Evolutionary conservation across 768 basidiomycete species (phyloP).

Genomic region (Cystofilobasidium ferigula): DNA sequence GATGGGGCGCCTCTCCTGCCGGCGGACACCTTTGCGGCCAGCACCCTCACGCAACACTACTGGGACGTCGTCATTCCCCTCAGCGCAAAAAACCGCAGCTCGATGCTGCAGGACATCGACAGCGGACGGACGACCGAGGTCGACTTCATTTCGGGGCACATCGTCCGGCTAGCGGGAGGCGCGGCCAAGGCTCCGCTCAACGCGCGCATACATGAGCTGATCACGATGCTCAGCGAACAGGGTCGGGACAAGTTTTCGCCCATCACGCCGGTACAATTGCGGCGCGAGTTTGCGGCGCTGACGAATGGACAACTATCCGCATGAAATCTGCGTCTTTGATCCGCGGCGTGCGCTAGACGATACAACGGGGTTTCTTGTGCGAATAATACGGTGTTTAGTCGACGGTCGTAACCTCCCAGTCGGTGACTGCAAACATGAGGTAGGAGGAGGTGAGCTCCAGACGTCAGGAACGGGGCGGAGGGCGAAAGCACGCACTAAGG

Average conservation of each 20-base stretch:
- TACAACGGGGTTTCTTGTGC: no score
- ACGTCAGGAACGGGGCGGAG: no score
- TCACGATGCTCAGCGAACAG: not conserved
- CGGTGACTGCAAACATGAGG: not conserved
- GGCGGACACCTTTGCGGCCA: constrained; percentile 21
- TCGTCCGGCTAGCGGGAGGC: constrained; percentile 38
- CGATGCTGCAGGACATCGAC: constrained; percentile 65
- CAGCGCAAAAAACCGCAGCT: constrained; percentile 62
- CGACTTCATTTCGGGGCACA: constrained; percentile 69
- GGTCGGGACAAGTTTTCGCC: no score
- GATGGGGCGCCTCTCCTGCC: constrained; percentile 41
- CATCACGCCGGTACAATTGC: no score
- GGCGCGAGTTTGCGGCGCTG: no score
- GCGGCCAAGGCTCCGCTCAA: not conserved
- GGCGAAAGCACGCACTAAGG: constrained; percentile 34
- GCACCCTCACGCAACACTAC: constrained; percentile 33
- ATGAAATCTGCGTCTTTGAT: no score
- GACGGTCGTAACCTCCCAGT: not conserved
- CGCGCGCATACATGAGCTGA: not conserved
- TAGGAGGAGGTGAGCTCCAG: not conserved
- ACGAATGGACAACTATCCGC: no score
- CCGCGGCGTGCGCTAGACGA: no score
- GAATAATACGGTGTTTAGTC: no score
- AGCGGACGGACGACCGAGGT: constrained; percentile 59
- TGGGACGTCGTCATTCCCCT: constrained; percentile 47